Base-by-base conservation (phyloP, 2,329 filamentous ascomycete genomes). In the Fusarium miscanthi region DNA sequence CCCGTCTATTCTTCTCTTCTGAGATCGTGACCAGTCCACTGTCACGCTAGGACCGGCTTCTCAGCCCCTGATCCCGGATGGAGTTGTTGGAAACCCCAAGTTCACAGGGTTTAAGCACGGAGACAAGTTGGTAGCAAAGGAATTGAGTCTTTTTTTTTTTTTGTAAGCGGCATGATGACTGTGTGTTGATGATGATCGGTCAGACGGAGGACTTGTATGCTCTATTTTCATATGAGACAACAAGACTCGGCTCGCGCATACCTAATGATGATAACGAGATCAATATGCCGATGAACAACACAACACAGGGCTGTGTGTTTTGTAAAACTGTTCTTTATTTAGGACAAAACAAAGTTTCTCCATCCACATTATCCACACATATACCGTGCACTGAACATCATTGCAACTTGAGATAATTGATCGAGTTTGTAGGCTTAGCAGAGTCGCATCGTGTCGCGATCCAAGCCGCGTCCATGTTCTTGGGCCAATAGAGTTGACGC, bases 321-420 rank as follows among this genome's bases (percentile, higher is more conserved):
- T 42, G 31, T 25, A 17, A 40, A 31, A 53, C 41, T n/a, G 37
- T 42, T 45, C 46, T 40, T 69, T 42, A 63, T 57, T 72, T 69
- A 43, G 52, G 53, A 68, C 35, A 64, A 58, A 51, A 70, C 45
- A 72, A 46, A 73, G 65, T 60, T 73, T 60, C 38, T 45, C 57
- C 40, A 63, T 62, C 57, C 57, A 43, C 41, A 42, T 41, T 45
- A 33, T 59, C 43, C 51, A 58, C 43, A 27, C 25, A 43, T 72
- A 51, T 30, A 31, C 63, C 49, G 38, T 72, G 69, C 59, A 46
- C 40, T 25, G 37, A 69, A 59, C 37, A 69, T 21, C 62, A 27
- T 57, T 48, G 33, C 23, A 35, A 37, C 41, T 48, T 31, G n/a
- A 45, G 33, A 65, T 19, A 59, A 59, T 59, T 58, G 35, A 63